Evolutionary conservation across 2,329 filamentous ascomycete species (phyloP), one percentile per base, ranked within the genome.

Genomic region (Aspergillus quadrilineatus): DNA sequence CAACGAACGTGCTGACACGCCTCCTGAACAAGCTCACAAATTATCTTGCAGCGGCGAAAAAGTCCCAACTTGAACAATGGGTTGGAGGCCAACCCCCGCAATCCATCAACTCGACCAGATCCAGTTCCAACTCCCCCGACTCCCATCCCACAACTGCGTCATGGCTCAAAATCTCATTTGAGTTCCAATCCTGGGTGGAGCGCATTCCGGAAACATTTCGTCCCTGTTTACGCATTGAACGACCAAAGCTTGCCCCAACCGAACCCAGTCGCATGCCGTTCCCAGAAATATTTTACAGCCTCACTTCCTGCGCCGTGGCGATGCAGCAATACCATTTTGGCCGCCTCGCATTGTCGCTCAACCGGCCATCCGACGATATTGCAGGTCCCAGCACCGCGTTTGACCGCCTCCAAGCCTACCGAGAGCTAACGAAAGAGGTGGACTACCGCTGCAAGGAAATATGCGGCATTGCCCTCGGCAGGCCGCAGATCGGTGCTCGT

Each of bases 241-340:
- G 73, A 7, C 69, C 72, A 7, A 68, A 67, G 48, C 65, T 70
- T 44, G 28, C 69, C 5, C 65, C 69, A 4, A 63, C 66, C 0
- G 72, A 74, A 9, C 59, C 66, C 49, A 67, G 65, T 26, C 58
- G 57, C 50, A 67, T 67, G 45, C 75, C 74, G 59, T 85, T 79
- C 67, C 79, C 71, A 0, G 82, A 85, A 62, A 77, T 85, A 6
- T 87, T 84, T 79, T 86, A 85, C 66, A 80, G 80, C 51, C 76
- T 84, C 0, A 79, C 85, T 0, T 82, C 85, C 69, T 87, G 83
- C 67, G 84, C 83, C 0, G 81, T 83, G 4, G 81, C 84, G 0
- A 86, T 87, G 79, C 84, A 87, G 63, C 80, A 80, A 57, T 87
- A 86, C 61, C 82, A 88, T 63, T 87, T 88, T 75, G 83, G 83